Evolutionary conservation across 2,329 filamentous ascomycete genomes (phyloP).

Genomic region (Paecilomyces dactylethromorphus): DNA sequence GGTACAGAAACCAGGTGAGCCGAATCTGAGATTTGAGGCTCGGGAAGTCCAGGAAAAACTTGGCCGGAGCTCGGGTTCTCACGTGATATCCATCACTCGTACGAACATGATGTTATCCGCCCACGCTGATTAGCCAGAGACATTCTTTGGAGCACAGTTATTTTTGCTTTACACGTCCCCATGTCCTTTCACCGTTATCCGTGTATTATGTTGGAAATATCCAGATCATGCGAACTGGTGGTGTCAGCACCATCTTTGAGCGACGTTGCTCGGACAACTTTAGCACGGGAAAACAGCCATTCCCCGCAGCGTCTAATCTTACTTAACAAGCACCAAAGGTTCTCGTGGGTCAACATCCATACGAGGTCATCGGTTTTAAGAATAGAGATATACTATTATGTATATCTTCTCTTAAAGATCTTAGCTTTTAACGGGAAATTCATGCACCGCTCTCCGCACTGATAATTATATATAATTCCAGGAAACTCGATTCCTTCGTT

Average conservation of each 20-base stretch:
- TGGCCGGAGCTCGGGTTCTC: slow-evolving; percentile 9
- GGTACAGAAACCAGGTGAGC: slow-evolving; percentile 22
- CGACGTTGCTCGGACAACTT: background rate
- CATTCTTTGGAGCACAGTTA: background rate
- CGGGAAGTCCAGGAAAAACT: slow-evolving; percentile 35
- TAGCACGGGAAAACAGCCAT: background rate
- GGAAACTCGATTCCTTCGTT: too few species aligned
- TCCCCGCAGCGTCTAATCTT: background rate
- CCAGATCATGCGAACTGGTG: background rate
- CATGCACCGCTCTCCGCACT: too few species aligned
- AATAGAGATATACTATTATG: too few species aligned
- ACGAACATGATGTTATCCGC: background rate
- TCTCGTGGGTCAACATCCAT: too few species aligned
- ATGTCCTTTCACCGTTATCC: background rate
- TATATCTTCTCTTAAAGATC: too few species aligned
- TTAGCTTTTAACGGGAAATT: too few species aligned
- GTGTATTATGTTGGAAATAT: background rate
- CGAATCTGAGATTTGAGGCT: slow-evolving; percentile 31
- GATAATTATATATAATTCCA: too few species aligned
- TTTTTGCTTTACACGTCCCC: background rate
- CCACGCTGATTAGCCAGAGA: background rate
- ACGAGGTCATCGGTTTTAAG: too few species aligned
- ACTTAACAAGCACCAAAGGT: background rate
- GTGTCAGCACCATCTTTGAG: background rate
- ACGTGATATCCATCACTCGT: slow-evolving; percentile 13